Evolutionary conservation across 805 yeast genomes (phyloP), one percentile per base, ranked within the genome.

Genomic region (Zygosaccharomyces gambellarensis): DNA sequence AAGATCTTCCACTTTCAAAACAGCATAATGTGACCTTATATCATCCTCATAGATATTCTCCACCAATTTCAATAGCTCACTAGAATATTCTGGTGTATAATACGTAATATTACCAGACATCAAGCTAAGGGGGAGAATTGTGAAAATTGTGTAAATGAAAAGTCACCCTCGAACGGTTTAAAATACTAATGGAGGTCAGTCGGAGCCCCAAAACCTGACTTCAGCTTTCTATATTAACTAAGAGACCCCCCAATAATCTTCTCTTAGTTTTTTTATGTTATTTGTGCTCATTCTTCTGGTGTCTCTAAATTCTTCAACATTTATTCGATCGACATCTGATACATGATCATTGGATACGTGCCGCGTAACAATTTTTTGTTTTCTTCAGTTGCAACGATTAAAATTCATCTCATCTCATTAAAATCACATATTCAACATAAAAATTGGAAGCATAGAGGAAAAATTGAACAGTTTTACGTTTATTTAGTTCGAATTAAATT

Each of bases 81-180:
- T 62, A 1, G 76, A 72, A 56, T 69, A 66, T 56, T 71, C 74
- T 14, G 75, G 75, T 3, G 75, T 70, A 52, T 63, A 70, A 34
- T 19, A 30, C 17, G 36, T 10, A 5, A 27, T 34, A 42, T 25
- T 42, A 30, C 27, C 14, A 7, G 45, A 30, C 36, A 30, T 25
- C 9, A 30, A 11, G 29, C 7, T 25, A 34, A 17, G 12, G 38
- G 38, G 11, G 36, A 17, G 36, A 7, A 17, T 30, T 30, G 10
- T 9, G 14, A 4, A 30, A 30, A 30, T 11, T 30, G 8, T 32
- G 22, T 31, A 31, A 3, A 31, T 11, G 12, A 31, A 5, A 31
- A 4, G 2, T 7, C 36, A 25, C 19, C 19, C 17, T 31, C 9
- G 5, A n/a, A 31, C 17, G 19, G 3, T 31, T 34, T 21, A 34